Percentiles rank a stretch among this genome's conserved stretches.
Evolutionary conservation across 1,139 yeast genomes (phyloP).

Genomic region (Protomyces lactucae-debilis): DNA sequence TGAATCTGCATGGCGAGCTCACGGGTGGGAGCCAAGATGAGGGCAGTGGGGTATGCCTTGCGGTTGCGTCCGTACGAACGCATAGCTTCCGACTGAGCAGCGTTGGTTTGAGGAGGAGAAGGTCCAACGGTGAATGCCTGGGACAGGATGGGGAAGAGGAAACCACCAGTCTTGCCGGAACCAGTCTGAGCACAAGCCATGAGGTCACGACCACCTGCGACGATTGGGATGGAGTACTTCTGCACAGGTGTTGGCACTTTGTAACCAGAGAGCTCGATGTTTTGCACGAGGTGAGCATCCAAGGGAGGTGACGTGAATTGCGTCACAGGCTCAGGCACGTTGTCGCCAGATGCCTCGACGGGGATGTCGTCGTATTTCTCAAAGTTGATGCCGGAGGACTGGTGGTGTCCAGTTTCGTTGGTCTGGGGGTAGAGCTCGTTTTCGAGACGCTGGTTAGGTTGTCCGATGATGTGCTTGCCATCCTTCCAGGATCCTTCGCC

Average conservation of each 20-base stretch:
- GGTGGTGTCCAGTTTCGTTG: slow-evolving; percentile 61
- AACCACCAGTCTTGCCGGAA: slow-evolving; percentile 99
- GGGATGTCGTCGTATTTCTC: slow-evolving; percentile 98
- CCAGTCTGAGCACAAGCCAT: slow-evolving; percentile 99
- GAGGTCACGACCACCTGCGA: slow-evolving; percentile 90
- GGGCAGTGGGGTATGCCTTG: slow-evolving; percentile 89
- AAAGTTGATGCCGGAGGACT: slow-evolving; percentile 95
- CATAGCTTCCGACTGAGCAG: slow-evolving; percentile 46
- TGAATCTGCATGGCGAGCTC: slow-evolving; percentile 94
- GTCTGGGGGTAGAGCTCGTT: slow-evolving; percentile 78
- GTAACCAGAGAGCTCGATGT: slow-evolving; percentile 82
- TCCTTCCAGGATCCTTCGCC: slow-evolving; percentile 69
- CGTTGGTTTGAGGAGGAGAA: slow-evolving; percentile 49
- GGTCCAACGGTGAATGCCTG: slow-evolving; percentile 91
- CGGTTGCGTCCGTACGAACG: slow-evolving; percentile 39
- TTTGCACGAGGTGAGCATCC: slow-evolving; percentile 78
- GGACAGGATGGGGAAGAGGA: slow-evolving; percentile 93
- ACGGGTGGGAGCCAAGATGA: slow-evolving; percentile 97
- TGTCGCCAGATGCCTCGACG: slow-evolving; percentile 93
- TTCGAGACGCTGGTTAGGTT: slow-evolving; percentile 66
- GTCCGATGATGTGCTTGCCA: slow-evolving; percentile 85
- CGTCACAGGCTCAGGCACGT: slow-evolving; percentile 89
- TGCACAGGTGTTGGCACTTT: slow-evolving; percentile 97
- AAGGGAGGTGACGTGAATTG: slow-evolving; percentile 89
- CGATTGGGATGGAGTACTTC: slow-evolving; percentile 96